Base-by-base conservation (phyloP, 352 stramenopile species). In the Pythium rishiriense region DNA sequence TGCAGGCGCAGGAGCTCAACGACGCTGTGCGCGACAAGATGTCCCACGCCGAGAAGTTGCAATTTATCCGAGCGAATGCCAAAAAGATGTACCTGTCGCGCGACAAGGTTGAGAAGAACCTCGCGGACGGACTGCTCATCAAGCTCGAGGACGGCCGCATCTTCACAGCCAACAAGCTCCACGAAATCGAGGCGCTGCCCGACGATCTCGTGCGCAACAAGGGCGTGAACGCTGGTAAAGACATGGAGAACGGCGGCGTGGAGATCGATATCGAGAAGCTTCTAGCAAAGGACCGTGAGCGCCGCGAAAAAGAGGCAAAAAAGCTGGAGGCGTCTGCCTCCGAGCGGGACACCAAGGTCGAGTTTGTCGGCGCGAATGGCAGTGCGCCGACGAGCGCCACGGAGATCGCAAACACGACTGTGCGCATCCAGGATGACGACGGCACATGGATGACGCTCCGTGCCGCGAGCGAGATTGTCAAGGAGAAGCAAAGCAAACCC, bases 31-130 rank as follows among this genome's bases (percentile, higher is more conserved):
- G 79, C 14, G 76, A 89, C 31, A 88, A 81, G 56, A 95, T 95
- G 86, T 91, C 86, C 51, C 86, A 81, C 42, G 86, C 86, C 10
- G 84, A 95, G 62, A 79, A 81, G 50, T 66, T 95, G 50, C 86
- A 95, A 64, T 95, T 90, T 37, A 83, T 95, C 28, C 86, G 86
- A 28, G 84, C 86, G 19, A 90, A 91, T 57, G 81, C 86, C 33
- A 89, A 88, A 75, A 90, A 83, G 24, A 95, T 95, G 86, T 95
- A 83, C 61, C 67, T 95, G 69, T 93, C 84, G 2, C 75, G 69
- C 9, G 84, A 90, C 69, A 93, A 92, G 56, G 71, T 95, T 22
- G 86, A 95, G 31, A 88, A 87, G 66, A 95, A 95, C 55, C 64
- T 95, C 50, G 69, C 70, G 8, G 82, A 93, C 9, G 86, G 86